A percentile compares a stretch with the other conserved stretches of the same genome.
These are phyloP conservation scores for Actinomortierella ambigua DNA, from an alignment of 371 early-diverging fungal genomes.

Conservation along the genomic window DNA sequence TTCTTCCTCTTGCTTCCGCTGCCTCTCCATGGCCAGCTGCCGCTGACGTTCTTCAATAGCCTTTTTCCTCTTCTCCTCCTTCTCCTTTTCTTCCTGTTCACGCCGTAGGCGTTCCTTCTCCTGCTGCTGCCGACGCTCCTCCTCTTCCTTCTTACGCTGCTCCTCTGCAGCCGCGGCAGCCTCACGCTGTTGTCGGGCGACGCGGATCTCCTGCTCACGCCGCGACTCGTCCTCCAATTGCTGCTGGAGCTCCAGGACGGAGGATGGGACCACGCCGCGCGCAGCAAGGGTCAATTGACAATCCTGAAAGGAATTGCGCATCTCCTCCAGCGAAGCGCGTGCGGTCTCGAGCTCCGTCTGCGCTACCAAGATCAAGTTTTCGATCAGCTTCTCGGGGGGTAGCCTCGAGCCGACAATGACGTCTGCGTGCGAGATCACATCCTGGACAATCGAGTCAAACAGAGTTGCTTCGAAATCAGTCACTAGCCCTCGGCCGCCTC, in stretches of 20 bases:
- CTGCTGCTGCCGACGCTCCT: constrained; percentile 6
- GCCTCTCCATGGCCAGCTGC: constrained; percentile 2
- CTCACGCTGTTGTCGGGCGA: constrained; percentile 30
- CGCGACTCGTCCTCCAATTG: constrained; percentile 31
- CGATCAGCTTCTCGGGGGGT: constrained; percentile 23
- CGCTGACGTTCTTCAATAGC: constrained; percentile 2
- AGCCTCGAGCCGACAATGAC: constrained; percentile 35
- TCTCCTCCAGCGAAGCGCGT: constrained; percentile 17
- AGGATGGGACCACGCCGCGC: constrained; percentile 21
- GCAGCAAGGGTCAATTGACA: constrained; percentile 26
- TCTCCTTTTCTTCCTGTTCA: constrained; percentile 11
- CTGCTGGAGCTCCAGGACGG: constrained; percentile 33
- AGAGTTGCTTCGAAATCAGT: constrained; percentile 28
- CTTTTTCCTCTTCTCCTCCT: not conserved
- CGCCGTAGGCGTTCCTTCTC: constrained; percentile 13
- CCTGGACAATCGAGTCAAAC: constrained; percentile 37
- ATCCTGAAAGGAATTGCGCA: constrained; percentile 31
- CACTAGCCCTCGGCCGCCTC: constrained; percentile 7
- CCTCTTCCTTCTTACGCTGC: constrained; percentile 5
- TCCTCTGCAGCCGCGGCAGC: constrained; percentile 1
- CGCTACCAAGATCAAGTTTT: constrained; percentile 31
- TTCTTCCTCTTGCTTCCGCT: constrained; percentile 7
- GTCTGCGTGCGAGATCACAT: constrained; percentile 36
- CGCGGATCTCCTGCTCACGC: constrained; percentile 22
- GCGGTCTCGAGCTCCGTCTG: constrained; percentile 27